Base-by-base conservation (phyloP, 805 yeast species). In the Nakazawaea sp. region DNA sequence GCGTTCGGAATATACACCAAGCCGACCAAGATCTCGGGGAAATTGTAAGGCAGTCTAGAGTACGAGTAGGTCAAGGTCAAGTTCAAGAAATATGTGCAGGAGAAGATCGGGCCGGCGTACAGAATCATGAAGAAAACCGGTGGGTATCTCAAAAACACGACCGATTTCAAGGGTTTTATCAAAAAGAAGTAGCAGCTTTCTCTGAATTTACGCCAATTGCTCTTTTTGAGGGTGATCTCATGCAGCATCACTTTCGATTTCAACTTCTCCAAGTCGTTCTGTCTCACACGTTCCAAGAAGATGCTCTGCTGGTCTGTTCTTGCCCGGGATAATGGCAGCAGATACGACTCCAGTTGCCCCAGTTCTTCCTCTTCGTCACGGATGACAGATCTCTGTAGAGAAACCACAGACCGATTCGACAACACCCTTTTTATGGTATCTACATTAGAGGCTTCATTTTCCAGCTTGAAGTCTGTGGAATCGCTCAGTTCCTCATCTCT, bases 1-100 rank as follows among this genome's bases (percentile, higher is more conserved):
- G 95, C 84, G 55, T 86, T 86, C 26, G 96, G 95, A 24, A 86
- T 76, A 59, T 84, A 86, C 39, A 83, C 67, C 19, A 86, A 64
- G 24, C 96, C 96, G 33, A 81, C 70, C 39, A 78, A 66, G 33
- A 84, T 57, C 0, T 83, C 58, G 24, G 64, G 60, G 64, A 81
- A 87, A 49, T 76, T 73, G 56, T 86, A 86, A 3, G 96, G 96
- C 0, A 61, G 56, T 16, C 68, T 50, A 0, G 83, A 61, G 55
- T 77, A 86, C 36, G 66, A 68, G 48, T 72, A 70, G 32, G 89
- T 69, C 30, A 87, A 62, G 4, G 90, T 69, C 72, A 85, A 68
- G 59, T 87, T 87, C 49, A 84, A 74, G 44, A 81, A 74, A 52
- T 85, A 86, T 15, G 83, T 58, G 12, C 74, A 72, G 3, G 78